Conservation (phyloP, 116 monocot species). For the Trichopus zeylanicus region DNA sequence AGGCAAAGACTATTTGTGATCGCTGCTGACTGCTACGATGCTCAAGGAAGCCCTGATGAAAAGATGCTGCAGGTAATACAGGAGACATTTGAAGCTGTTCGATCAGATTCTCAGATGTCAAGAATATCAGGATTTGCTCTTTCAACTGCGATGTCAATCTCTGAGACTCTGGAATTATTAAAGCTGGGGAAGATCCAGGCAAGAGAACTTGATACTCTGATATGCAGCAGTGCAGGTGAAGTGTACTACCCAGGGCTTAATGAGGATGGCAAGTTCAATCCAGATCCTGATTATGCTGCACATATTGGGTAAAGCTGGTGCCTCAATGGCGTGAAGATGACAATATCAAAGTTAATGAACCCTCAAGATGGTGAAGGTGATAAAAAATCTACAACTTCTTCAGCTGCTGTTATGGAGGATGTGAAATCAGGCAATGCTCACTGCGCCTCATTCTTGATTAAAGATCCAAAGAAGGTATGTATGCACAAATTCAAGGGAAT, state of each 20-base stretch:
- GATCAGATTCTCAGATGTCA: no score
- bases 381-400: not conserved
- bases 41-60: slow-evolving; percentile 17
- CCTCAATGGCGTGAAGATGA: slow-evolving; percentile 28
- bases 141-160: slow-evolving; percentile 31
- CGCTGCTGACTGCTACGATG: slow-evolving; percentile 49
- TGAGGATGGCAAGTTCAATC: slow-evolving; percentile 36
- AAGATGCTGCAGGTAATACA: no score
- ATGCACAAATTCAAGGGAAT: no score
- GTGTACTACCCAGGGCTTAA: slow-evolving; percentile 75
- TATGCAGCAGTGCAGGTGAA: slow-evolving; percentile 58
- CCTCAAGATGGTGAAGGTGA: slow-evolving; percentile 32
- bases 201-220: slow-evolving; percentile 44
- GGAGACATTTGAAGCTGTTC: no score
- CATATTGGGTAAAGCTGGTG: slow-evolving; percentile 60
- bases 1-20: slow-evolving; percentile 44
- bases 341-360: no score
- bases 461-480: no score
- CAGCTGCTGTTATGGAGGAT: no score
- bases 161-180: slow-evolving; percentile 36
- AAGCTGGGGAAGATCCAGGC: slow-evolving; percentile 13
- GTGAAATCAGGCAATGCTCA: no score
- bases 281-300: slow-evolving; percentile 37
- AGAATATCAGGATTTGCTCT: slow-evolving; percentile 33
- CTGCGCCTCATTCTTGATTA: no score